phyloP scores from a whole-genome alignment of 2,329 filamentous ascomycete genomes.

The Coniochaeta prunicola region DNA sequence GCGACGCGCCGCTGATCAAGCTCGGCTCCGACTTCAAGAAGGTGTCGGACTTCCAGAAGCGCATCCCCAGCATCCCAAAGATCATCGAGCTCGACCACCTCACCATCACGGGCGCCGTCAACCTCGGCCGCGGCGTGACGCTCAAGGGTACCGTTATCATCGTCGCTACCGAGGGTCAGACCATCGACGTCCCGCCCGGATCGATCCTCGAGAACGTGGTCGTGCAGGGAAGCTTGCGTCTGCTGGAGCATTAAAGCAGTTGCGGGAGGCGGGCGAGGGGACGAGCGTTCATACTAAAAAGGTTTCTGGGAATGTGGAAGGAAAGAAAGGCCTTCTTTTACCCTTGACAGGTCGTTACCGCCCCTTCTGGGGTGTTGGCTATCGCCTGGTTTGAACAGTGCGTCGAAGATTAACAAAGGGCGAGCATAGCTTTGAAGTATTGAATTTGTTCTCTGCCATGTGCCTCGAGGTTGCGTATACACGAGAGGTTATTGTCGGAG shows the following conservation, averaged over 20 bases:
- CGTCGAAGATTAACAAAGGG: background rate
- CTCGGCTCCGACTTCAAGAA: slow-evolving; percentile 99
- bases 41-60: slow-evolving; percentile 92
- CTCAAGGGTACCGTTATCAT: slow-evolving; percentile 99
- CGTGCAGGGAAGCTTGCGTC: slow-evolving; percentile 87
- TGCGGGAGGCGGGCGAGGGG: background rate
- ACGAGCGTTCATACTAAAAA: background rate
- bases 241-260: slow-evolving; percentile 54
- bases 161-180: slow-evolving; percentile 93
- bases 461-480: background rate
- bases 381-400: background rate
- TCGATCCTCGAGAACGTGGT: slow-evolving; percentile 98
- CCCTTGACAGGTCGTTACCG: background rate
- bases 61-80: slow-evolving; percentile 80
- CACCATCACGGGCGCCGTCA: slow-evolving; percentile 95
- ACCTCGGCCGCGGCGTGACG: slow-evolving; percentile 89
- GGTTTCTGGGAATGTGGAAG: background rate
- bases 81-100: slow-evolving; percentile 90
- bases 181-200: slow-evolving; percentile 94
- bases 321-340: background rate
- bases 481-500: background rate
- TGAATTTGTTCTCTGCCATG: background rate
- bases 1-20: slow-evolving; percentile 96
- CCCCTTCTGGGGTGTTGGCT: background rate
- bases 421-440: background rate